Base-by-base conservation (phyloP, 2,329 filamentous ascomycete species). In the Colletotrichum destructivum region DNA sequence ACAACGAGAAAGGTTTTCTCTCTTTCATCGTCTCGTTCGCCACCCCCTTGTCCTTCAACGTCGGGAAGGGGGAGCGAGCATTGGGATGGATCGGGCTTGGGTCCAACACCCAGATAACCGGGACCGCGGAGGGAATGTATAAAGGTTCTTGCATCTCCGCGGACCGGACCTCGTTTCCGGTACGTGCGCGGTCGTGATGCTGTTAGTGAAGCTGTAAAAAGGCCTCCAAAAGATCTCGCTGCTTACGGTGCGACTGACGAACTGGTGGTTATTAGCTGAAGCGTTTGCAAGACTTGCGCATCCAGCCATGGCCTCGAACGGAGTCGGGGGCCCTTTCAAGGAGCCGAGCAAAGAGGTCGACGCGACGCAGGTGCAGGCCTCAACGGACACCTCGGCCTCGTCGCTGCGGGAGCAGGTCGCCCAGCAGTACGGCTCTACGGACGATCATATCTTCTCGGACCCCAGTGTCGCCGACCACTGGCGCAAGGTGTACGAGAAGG, bases 391-490 rank as follows among this genome's bases (percentile, higher is more conserved):
- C 1, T 62, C 70, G n/a, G 9, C 62, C n/a, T 66, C 70, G 18
- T 72, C 66, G 18, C 12, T 71, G 56, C 44, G 35, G 35, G 66
- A 71, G 23, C 35, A 62, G 63, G 35, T 31, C 16, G 35, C 67
- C 11, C 38, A 73, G 47, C 74, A 75, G 18, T 80, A 80, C 59
- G 80, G 80, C 9, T 81, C 80, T 13, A 75, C 77, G 18, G 73
- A 78, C 2, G 79, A 81, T n/a, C 83, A 86, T 56, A 66, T 82
- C 46, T 90, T 90, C 74, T 80, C 84, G 0, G 86, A 89, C 61
- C 84, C 86, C 2, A 81, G 82, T 3, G 80, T 87, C 2, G 87
- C 88, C 1, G 84, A 86, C n/a, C 84, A 88, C 75, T 90, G 88
- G 84, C 81, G 82, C 2, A 79, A 80, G 5, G 77, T 89, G 5